Evolutionary conservation across 1,139 yeast genomes (phyloP).

Genomic region (Suhomyces bokatorum): DNA sequence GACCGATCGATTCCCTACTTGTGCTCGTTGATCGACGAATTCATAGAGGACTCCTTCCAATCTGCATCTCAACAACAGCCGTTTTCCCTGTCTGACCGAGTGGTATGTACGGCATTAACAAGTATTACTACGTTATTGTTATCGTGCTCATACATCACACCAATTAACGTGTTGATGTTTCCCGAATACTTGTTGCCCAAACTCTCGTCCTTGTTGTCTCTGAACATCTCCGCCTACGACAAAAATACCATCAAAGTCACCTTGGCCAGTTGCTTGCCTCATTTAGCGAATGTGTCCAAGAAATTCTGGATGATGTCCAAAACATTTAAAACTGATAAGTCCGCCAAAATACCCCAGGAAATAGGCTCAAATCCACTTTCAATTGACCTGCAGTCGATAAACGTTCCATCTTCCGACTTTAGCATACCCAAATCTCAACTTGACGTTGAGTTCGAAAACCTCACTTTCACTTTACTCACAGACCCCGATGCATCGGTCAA

Average conservation of each 20-base stretch:
- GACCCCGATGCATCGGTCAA: conserved; percentile 69
- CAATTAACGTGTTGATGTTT: conserved; percentile 73
- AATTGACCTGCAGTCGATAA: neutral
- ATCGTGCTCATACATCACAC: conserved; percentile 67
- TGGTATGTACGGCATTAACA: conserved; percentile 60
- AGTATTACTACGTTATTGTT: conserved; percentile 60
- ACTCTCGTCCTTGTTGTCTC: conserved; percentile 41
- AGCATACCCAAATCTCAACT: conserved; percentile 31
- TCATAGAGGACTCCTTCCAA: conserved; percentile 14
- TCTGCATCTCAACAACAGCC: conserved; percentile 1
- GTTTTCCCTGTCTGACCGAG: conserved; percentile 34
- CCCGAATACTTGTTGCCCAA: conserved; percentile 83
- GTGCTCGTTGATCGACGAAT: conserved; percentile 47
- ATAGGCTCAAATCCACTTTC: neutral
- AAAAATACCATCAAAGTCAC: conserved; percentile 57
- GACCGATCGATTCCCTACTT: conserved; percentile 85
- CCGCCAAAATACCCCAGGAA: neutral
- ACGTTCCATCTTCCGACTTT: conserved; percentile 15
- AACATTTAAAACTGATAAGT: conserved; percentile 44
- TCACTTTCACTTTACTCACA: conserved; percentile 65
- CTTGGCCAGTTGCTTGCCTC: conserved; percentile 74
- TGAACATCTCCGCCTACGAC: conserved; percentile 29
- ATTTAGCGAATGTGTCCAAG: conserved; percentile 61
- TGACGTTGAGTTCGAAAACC: conserved; percentile 56
- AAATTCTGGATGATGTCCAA: conserved; percentile 68